Conservation (phyloP, 768 basidiomycete species). For the Favolaschia claudopus region DNA sequence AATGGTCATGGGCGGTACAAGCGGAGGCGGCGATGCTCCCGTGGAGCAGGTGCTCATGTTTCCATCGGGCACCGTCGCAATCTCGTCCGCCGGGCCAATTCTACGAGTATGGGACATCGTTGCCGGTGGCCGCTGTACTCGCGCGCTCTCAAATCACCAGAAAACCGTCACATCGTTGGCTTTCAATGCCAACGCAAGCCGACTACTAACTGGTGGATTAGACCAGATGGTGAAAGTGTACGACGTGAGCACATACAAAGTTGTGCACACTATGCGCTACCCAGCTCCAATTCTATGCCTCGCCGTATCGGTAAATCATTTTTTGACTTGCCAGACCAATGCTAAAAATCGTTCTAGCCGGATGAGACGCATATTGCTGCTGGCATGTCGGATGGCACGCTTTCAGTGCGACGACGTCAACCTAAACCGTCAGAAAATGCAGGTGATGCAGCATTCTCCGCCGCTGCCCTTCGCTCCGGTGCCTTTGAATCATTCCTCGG, state of each 20-base stretch:
- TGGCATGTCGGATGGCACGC: conserved; percentile 97
- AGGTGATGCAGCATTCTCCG: conserved; percentile 41
- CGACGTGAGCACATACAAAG: conserved; percentile 91
- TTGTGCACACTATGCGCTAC: conserved; percentile 98
- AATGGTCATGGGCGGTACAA: conserved; percentile 72
- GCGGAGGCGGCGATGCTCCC: conserved; percentile 55
- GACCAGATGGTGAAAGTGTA: conserved; percentile 99
- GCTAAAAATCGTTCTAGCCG: conserved; percentile 60
- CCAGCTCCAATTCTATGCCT: conserved; percentile 91
- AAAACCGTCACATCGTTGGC: conserved; percentile 93
- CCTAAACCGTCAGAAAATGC: conserved; percentile 70
- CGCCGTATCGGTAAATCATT: conserved; percentile 81
- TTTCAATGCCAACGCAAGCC: conserved; percentile 77
- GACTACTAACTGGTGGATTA: conserved; percentile 88
- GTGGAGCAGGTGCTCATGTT: conserved; percentile 95
- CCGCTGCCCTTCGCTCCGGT: conserved; percentile 55
- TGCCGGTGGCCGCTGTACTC: conserved; percentile 86
- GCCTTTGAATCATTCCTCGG: conserved; percentile 75
- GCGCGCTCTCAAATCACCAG: conserved; percentile 96
- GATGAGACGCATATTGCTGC: conserved; percentile 96
- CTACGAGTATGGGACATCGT: conserved; percentile 95
- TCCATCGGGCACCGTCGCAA: conserved; percentile 83
- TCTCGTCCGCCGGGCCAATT: conserved; percentile 92
- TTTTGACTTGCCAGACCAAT: background rate
- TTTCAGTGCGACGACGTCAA: conserved; percentile 94